Evolutionary conservation across 2,329 filamentous ascomycete genomes (phyloP).

Genomic region (Ampelomyces quisqualis): DNA sequence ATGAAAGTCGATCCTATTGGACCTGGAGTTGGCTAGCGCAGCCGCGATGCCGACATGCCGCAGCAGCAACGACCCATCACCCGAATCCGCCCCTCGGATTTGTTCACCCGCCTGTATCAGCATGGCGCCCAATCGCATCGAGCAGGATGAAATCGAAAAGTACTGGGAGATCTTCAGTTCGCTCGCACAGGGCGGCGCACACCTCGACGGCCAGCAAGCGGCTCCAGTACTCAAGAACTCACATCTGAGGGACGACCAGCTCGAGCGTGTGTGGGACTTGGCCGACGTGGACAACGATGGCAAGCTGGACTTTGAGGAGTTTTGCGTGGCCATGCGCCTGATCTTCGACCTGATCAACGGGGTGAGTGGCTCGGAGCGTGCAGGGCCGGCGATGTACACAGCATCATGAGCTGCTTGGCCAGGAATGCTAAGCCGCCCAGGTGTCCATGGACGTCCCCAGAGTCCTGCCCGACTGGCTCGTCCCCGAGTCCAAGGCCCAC

Average conservation of each 20-base stretch:
- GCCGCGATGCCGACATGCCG: too few relatives aligned
- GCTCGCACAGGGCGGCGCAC: slow-evolving; percentile 62
- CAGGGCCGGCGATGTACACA: too few relatives aligned
- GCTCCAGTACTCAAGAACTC: slow-evolving; percentile 73
- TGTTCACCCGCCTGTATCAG: background rate
- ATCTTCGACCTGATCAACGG: slow-evolving; percentile 98
- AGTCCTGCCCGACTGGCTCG: slow-evolving; percentile 88
- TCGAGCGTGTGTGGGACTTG: slow-evolving; percentile 97
- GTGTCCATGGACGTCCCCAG: slow-evolving; percentile 81
- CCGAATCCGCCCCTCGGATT: too few relatives aligned
- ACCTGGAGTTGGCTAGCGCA: too few relatives aligned
- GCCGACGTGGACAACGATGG: slow-evolving; percentile 97
- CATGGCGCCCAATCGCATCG: slow-evolving; percentile 58
- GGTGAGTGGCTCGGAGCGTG: slow-evolving; percentile 50
- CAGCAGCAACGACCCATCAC: too few relatives aligned
- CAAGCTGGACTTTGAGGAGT: slow-evolving; percentile 98
- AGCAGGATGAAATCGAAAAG: slow-evolving; percentile 72
- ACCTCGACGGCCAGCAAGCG: slow-evolving; percentile 68
- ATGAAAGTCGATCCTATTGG: too few relatives aligned
- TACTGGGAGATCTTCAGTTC: slow-evolving; percentile 80
- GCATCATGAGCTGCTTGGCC: too few relatives aligned
- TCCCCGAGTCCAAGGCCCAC: slow-evolving; percentile 72
- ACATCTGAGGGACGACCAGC: slow-evolving; percentile 72
- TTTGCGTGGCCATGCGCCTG: slow-evolving; percentile 96
- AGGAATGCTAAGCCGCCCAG: too few relatives aligned